A percentile compares a stretch with the other conserved stretches of the same genome.
phyloP scores from a whole-genome alignment of 441 rosid genomes.

The Gossypium laxum region DNA sequence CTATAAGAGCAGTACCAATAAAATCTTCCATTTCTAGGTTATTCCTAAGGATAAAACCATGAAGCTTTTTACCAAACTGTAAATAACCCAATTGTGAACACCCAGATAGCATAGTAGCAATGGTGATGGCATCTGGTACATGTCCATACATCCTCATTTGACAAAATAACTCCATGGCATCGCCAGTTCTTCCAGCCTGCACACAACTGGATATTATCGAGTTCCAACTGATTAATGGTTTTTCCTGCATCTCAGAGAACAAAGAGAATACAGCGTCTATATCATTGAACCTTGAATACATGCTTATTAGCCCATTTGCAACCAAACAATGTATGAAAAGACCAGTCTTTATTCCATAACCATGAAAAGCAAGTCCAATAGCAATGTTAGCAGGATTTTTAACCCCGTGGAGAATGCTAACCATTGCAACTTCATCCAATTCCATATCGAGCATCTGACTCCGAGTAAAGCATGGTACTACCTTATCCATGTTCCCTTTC shows the following conservation, averaged over 20 bases:
- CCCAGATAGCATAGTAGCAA: constrained; percentile 51
- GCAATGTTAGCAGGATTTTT: constrained; percentile 25
- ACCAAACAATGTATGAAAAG: constrained; percentile 38
- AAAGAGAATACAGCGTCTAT: constrained; percentile 38
- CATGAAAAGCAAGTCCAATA: constrained; percentile 51
- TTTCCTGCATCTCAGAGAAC: constrained; percentile 43
- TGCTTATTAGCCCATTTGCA: constrained; percentile 57
- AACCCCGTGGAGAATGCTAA: constrained; percentile 57
- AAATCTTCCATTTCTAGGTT: constrained; percentile 44
- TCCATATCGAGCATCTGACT: constrained; percentile 41
- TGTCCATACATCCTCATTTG: constrained; percentile 44
- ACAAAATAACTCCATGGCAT: constrained; percentile 40
- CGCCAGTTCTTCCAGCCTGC: constrained; percentile 48
- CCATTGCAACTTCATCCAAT: constrained; percentile 60
- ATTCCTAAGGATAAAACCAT: constrained; percentile 44
- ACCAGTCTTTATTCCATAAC: constrained; percentile 49
- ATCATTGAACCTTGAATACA: constrained; percentile 52
- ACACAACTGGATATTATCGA: constrained; percentile 65
- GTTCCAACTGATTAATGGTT: constrained; percentile 60
- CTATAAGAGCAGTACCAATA: constrained; percentile 66
- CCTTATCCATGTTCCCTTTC: constrained; percentile 36
- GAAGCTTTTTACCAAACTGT: constrained; percentile 51
- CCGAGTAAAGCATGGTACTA: constrained; percentile 33
- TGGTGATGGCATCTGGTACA: constrained; percentile 48
- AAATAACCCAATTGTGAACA: constrained; percentile 63